Base-by-base conservation (phyloP, 2,329 filamentous ascomycete genomes). In the Cladosporium sp. region DNA sequence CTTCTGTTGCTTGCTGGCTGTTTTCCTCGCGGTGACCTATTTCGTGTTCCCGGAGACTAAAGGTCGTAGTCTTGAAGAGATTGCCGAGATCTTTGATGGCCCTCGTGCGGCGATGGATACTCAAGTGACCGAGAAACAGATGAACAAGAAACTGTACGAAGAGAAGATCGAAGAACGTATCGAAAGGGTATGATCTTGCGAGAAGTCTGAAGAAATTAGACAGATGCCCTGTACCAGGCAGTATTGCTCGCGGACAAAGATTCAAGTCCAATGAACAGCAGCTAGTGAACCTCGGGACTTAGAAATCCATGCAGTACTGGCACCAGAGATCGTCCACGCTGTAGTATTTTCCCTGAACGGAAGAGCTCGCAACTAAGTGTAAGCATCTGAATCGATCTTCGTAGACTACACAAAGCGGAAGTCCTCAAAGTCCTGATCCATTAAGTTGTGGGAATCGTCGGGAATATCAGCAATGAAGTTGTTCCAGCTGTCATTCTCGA, bases 21-120 rank as follows among this genome's bases (percentile, higher is more conserved):
- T 63, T 34, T 39, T 43, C 21, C 34, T 56, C 5, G 30, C 36
- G 8, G 51, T 23, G 74, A 54, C 92, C 8, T 90, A 89, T 48
- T 85, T 87, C 1, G 11, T 83, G 0, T 93, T 89, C 53, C 71
- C 69, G 0, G 71, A 73, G 51, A 73, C 71, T 1, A 46, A 53
- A 13, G 64, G 67, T 10, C 64, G 67, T 8, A 70, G 77, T 30
- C 72, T 82, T 7, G 53, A 57, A 16, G 53, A 57, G 13, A 64
- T 67, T 14, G 67, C 72, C 7, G 72, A 73, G 36, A 70, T 72
- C 56, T 71, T 74, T 7, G 71, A 72, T 26, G 49, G 49, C 16
- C 49, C 49, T 30, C 49, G 49, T 18, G 49, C 49, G 26, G 26
- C n/a, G 28, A 7, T 28, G 28, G 25, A 53, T 26, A n/a, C 25